phyloP scores from a whole-genome alignment of 202 grass and related monocot species.

The Alloteropsis angusta region DNA sequence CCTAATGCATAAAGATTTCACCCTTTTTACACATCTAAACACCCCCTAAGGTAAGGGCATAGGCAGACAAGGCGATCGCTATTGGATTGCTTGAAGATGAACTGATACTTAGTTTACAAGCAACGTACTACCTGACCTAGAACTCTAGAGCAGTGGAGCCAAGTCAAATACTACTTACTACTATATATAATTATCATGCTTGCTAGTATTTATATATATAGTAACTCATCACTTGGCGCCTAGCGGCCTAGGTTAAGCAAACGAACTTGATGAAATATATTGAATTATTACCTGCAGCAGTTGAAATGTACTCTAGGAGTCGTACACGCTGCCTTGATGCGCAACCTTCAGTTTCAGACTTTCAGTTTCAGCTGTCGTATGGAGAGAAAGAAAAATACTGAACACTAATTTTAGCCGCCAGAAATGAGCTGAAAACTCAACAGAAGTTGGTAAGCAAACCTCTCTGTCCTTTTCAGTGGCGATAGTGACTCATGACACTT shows the following conservation, averaged over 20 bases:
- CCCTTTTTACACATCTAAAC: no score
- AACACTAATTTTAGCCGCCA: background rate
- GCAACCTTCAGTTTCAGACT: background rate
- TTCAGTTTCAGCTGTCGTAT: background rate
- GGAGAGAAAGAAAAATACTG: background rate
- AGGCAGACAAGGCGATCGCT: background rate
- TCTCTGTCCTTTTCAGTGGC: background rate
- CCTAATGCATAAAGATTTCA: no score
- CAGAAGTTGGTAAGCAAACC: background rate
- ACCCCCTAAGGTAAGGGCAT: background rate
- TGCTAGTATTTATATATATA: background rate
- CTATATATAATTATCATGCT: no score
- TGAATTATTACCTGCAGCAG: background rate
- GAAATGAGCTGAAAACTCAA: background rate
- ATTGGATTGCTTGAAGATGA: background rate
- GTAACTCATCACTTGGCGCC: background rate
- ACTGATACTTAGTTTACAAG: background rate
- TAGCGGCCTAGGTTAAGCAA: background rate
- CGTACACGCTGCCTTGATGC: background rate
- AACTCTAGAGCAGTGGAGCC: background rate
- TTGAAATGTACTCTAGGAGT: background rate
- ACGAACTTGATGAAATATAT: background rate
- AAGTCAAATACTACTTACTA: no score
- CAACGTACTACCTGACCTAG: background rate
- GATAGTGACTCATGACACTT: background rate